Percentiles rank a stretch among this genome's conserved stretches.
phyloP scores from a whole-genome alignment of 176 grass and related monocot genomes.

The Lolium perenne region DNA sequence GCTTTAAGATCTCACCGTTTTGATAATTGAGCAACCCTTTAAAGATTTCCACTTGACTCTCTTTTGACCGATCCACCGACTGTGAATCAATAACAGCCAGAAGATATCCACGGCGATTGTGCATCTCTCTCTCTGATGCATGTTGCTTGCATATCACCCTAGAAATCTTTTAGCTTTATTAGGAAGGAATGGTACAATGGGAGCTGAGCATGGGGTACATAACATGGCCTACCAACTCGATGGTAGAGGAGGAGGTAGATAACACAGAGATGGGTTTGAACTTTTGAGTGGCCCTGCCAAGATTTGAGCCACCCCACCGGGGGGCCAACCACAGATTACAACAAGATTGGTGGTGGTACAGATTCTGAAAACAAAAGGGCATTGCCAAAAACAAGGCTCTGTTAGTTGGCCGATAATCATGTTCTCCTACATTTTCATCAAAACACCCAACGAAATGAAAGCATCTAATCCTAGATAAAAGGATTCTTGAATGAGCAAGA shows the following conservation, averaged over 20 bases:
- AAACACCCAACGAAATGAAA: background rate
- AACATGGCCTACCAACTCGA: constrained; percentile 52
- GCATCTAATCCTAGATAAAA: background rate
- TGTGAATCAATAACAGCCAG: constrained; percentile 31
- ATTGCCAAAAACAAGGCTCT: constrained; percentile 25
- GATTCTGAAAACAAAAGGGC: constrained; percentile 39
- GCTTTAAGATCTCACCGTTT: constrained; percentile 30
- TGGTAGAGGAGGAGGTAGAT: constrained; percentile 3
- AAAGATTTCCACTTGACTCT: constrained; percentile 49
- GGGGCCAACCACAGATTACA: constrained; percentile 31
- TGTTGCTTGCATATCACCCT: constrained; percentile 65
- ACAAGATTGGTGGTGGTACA: constrained; percentile 39
- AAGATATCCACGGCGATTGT: constrained; percentile 10
- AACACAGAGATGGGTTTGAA: constrained; percentile 5
- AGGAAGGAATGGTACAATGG: constrained; percentile 34
- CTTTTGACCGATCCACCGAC: constrained; percentile 49
- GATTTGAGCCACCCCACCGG: constrained; percentile 40
- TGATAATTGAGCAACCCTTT: constrained; percentile 37
- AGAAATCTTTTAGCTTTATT: constrained; percentile 55
- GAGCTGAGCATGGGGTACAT: constrained; percentile 43
- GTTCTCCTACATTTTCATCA: background rate
- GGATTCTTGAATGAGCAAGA: background rate
- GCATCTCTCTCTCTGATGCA: background rate
- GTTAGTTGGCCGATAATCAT: constrained; percentile 14
- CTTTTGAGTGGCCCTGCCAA: constrained; percentile 27